Conservation (phyloP, 768 basidiomycete genomes). For the Trametes cubensis region DNA sequence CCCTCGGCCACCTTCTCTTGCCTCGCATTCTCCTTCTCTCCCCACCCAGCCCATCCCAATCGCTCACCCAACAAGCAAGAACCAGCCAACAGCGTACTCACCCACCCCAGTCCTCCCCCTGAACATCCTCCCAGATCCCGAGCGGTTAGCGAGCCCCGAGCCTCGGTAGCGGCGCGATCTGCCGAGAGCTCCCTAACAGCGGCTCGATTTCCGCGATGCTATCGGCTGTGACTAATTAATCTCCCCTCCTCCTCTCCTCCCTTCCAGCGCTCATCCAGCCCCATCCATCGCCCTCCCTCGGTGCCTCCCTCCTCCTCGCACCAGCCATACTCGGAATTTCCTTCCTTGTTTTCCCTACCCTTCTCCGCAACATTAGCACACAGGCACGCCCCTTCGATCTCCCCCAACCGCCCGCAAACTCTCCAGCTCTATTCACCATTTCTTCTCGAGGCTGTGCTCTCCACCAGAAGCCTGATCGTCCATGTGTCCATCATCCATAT, state of each 20-base stretch:
- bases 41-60: too few species aligned
- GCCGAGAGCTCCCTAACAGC: slow-evolving; percentile 17
- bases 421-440: not conserved
- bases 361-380: not conserved
- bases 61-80: too few species aligned
- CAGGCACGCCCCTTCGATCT: too few species aligned
- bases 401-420: too few species aligned
- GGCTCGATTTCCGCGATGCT: slow-evolving; percentile 22
- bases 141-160: slow-evolving; percentile 4
- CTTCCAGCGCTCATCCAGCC: not conserved
- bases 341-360: not conserved
- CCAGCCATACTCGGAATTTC: not conserved
- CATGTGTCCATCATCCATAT: not conserved
- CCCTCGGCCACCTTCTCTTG: not conserved
- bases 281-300: not conserved
- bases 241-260: not conserved
- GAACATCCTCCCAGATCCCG: not conserved
- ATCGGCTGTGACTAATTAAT: slow-evolving; percentile 19
- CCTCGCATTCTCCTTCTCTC: not conserved
- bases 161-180: slow-evolving; percentile 23
- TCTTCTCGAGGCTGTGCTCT: slow-evolving; percentile 10
- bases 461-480: slow-evolving; percentile 10
- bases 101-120: too few species aligned
- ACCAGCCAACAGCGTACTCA: too few species aligned
- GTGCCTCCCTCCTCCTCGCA: not conserved